These are phyloP conservation scores for Picea abies DNA, from an alignment of 83 land plant genomes.

Conservation along the genomic window DNA sequence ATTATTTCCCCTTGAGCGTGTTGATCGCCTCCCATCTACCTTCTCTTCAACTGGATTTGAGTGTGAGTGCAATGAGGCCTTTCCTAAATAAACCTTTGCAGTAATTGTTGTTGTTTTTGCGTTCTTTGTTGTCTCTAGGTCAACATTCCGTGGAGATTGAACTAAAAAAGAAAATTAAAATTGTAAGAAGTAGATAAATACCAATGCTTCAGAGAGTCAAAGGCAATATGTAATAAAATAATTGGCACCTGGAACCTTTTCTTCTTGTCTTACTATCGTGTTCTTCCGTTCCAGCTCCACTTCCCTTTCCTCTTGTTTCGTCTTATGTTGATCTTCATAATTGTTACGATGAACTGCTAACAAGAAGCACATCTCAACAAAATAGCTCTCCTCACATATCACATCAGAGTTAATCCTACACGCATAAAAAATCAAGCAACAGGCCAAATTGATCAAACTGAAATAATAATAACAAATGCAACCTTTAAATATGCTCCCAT, in stretches of 20 bases:
- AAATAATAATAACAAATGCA: not conserved
- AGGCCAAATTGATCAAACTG: not conserved
- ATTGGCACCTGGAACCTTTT: not conserved
- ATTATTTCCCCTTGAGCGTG: constrained; percentile 25
- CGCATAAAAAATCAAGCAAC: not conserved
- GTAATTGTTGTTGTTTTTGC: constrained; percentile 13
- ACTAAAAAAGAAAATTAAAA: not conserved
- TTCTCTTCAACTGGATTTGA: constrained; percentile 25
- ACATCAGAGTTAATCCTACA: not conserved
- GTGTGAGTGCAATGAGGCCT: constrained; percentile 15
- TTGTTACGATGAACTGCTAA: constrained; percentile 27
- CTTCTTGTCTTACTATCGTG: constrained; percentile 41
- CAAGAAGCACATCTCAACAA: constrained; percentile 19
- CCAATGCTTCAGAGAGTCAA: not conserved
- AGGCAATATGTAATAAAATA: not conserved
- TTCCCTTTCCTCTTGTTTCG: constrained; percentile 60
- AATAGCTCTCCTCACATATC: constrained; percentile 9
- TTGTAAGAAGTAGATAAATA: too few species aligned
- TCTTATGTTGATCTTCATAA: constrained; percentile 74
- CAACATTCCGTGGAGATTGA: constrained; percentile 1
- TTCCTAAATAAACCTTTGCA: constrained; percentile 19
- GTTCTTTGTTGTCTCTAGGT: constrained; percentile 13
- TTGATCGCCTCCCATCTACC: constrained; percentile 18
- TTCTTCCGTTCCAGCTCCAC: constrained; percentile 50
- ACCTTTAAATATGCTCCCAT: not conserved